phyloP scores from a whole-genome alignment of 2,329 filamentous ascomycete species.

The Neofusicoccum umdonicola region DNA sequence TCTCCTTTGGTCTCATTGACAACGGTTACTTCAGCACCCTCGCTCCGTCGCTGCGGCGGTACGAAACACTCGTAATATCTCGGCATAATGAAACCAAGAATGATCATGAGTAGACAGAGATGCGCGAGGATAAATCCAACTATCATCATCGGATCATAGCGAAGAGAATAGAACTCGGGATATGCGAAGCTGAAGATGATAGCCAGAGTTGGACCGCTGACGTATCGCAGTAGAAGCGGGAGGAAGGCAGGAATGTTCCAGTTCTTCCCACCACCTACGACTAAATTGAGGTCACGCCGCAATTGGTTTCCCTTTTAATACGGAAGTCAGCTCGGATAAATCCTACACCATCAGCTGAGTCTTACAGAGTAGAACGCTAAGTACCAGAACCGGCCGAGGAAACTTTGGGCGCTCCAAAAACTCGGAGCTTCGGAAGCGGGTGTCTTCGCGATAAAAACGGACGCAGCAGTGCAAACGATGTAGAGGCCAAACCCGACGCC shows the following conservation, averaged over 20 bases:
- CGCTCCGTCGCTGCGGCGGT: constrained; percentile 45
- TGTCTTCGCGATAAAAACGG: constrained; percentile 43
- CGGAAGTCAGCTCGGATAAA: neutral
- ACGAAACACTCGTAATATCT: constrained; percentile 56
- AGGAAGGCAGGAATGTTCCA: constrained; percentile 56
- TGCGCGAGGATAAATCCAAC: constrained; percentile 32
- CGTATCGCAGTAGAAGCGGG: constrained; percentile 45
- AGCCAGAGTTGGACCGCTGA: constrained; percentile 32
- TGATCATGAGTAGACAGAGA: constrained; percentile 47
- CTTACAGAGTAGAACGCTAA: constrained; percentile 54
- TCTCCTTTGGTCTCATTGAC: constrained; percentile 30
- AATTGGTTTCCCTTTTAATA: constrained; percentile 53
- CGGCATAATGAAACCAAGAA: constrained; percentile 51
- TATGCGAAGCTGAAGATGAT: constrained; percentile 37
- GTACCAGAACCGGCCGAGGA: constrained; percentile 51
- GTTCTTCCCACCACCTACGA: constrained; percentile 55
- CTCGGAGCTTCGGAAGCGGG: constrained; percentile 43
- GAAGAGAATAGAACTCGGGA: constrained; percentile 31
- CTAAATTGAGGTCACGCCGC: constrained; percentile 53
- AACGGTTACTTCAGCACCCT: constrained; percentile 42
- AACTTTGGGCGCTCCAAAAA: constrained; percentile 42
- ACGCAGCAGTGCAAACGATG: constrained; percentile 40
- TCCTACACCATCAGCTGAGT: neutral
- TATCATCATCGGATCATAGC: constrained; percentile 37
- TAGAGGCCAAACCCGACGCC: constrained; percentile 56